These are phyloP conservation scores for Clarireedia homoeocarpa DNA, from an alignment of 2,329 filamentous ascomycete species.

Conservation along the genomic window DNA sequence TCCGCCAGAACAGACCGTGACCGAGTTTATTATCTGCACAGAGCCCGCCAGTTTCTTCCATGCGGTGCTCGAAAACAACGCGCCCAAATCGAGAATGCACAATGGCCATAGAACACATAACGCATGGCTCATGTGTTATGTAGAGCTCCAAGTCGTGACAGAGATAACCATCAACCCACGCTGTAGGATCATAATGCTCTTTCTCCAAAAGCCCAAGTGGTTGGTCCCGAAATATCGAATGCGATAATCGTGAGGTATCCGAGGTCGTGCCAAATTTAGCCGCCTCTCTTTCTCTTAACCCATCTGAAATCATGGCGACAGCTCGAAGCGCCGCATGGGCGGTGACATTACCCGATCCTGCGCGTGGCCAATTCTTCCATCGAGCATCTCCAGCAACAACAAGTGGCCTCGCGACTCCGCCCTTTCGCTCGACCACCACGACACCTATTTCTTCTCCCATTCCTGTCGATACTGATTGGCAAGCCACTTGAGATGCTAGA, in stretches of 20 bases:
- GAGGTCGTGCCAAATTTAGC: constrained; percentile 21
- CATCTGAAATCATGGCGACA: constrained; percentile 71
- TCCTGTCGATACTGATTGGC: constrained; percentile 47
- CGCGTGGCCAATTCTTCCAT: constrained; percentile 47
- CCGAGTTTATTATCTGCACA: constrained; percentile 64
- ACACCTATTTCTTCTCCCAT: constrained; percentile 66
- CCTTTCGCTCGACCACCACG: constrained; percentile 56
- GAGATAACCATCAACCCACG: constrained; percentile 71
- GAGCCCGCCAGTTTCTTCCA: constrained; percentile 75
- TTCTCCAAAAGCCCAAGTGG: constrained; percentile 62
- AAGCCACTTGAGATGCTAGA: constrained; percentile 56
- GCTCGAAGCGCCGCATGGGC: constrained; percentile 71
- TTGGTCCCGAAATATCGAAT: constrained; percentile 54
- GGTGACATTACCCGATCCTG: constrained; percentile 61
- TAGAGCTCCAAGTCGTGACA: constrained; percentile 93
- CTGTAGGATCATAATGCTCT: constrained; percentile 49
- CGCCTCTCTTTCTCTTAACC: constrained; percentile 33
- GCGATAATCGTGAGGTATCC: constrained; percentile 22
- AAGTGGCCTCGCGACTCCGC: constrained; percentile 39
- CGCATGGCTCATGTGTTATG: constrained; percentile 88
- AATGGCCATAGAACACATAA: constrained; percentile 96
- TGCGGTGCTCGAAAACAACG: constrained; percentile 71
- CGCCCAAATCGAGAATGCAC: constrained; percentile 87
- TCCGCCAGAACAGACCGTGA: constrained; percentile 63
- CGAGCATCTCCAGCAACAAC: constrained; percentile 72